Evolutionary conservation across 345 rosid species (phyloP).

Genomic region (Brassica cretica): DNA sequence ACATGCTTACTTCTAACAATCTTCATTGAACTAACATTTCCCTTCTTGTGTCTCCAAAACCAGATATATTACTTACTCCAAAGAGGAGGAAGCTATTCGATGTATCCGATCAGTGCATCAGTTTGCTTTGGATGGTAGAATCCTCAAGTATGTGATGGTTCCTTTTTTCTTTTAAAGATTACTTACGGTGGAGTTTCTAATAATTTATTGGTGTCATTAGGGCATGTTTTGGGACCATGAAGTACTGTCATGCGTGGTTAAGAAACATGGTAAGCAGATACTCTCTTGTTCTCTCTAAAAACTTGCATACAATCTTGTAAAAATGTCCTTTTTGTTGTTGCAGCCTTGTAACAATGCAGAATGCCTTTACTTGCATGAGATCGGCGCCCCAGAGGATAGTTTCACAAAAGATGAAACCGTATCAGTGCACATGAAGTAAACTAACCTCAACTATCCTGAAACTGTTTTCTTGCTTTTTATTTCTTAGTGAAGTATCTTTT

Average conservation of each 20-base stretch:
- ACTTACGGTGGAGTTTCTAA: conserved; percentile 14
- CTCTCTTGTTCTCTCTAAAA: conserved; percentile 10
- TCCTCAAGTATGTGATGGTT: conserved; percentile 54
- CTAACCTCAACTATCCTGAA: not conserved
- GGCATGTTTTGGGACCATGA: conserved; percentile 98
- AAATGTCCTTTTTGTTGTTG: conserved; percentile 32
- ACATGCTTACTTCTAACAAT: conserved; percentile 14
- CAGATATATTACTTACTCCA: conserved; percentile 86
- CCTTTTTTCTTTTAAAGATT: not conserved
- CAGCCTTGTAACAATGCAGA: conserved; percentile 97
- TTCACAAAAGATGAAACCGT: conserved; percentile 89
- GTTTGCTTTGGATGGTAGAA: conserved; percentile 81
- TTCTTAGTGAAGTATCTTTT: not conserved
- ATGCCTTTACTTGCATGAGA: conserved; percentile 94
- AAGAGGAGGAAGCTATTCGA: conserved; percentile 94
- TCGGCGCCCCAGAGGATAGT: conserved; percentile 93
- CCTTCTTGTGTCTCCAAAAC: conserved; percentile 14
- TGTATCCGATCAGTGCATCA: conserved; percentile 95
- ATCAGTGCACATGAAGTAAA: conserved; percentile 82
- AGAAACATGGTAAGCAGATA: conserved; percentile 70
- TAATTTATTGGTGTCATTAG: conserved; percentile 44
- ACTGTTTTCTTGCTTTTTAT: not conserved
- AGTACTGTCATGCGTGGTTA: conserved; percentile 99
- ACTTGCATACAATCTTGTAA: not conserved
- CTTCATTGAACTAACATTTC: conserved; percentile 15